These are phyloP conservation scores for Termitomyces sp. DNA, from an alignment of 768 basidiomycete genomes.

Conservation along the genomic window DNA sequence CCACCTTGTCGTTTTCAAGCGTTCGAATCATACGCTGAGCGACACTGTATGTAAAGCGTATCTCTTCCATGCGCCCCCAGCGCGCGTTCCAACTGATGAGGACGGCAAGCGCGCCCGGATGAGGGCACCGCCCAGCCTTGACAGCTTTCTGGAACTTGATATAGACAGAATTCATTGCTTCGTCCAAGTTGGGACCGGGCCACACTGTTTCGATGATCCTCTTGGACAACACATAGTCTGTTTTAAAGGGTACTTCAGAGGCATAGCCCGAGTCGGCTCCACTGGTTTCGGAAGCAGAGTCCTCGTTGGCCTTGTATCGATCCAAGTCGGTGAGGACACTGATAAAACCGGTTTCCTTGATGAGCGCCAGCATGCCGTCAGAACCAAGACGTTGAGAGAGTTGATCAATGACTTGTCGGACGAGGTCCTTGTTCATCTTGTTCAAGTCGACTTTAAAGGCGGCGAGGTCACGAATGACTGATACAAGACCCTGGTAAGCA, in stretches of 20 bases:
- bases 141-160: conserved; percentile 41
- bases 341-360: conserved; percentile 26
- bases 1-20: conserved; percentile 35
- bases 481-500: conserved; percentile 34
- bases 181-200: background rate
- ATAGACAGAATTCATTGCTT: conserved; percentile 38
- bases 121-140: conserved; percentile 42
- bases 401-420: conserved; percentile 21
- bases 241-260: background rate
- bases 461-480: conserved; percentile 38
- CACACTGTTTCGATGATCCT: background rate
- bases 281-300: conserved; percentile 1
- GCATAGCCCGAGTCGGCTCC: conserved; percentile 10
- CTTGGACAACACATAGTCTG: conserved; percentile 8
- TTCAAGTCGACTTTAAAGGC: conserved; percentile 25
- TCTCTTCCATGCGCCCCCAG: conserved; percentile 50
- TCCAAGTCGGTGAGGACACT: conserved; percentile 19
- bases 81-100: conserved; percentile 73
- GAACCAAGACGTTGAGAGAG: conserved; percentile 19
- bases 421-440: conserved; percentile 19
- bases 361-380: conserved; percentile 20
- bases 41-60: conserved; percentile 59
- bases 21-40: conserved; percentile 58
- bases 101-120: conserved; percentile 45
- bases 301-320: conserved; percentile 13